Evolutionary conservation across 2,329 filamentous ascomycete genomes (phyloP).

Genomic region (Pseudocercospora pini-densiflorae): DNA sequence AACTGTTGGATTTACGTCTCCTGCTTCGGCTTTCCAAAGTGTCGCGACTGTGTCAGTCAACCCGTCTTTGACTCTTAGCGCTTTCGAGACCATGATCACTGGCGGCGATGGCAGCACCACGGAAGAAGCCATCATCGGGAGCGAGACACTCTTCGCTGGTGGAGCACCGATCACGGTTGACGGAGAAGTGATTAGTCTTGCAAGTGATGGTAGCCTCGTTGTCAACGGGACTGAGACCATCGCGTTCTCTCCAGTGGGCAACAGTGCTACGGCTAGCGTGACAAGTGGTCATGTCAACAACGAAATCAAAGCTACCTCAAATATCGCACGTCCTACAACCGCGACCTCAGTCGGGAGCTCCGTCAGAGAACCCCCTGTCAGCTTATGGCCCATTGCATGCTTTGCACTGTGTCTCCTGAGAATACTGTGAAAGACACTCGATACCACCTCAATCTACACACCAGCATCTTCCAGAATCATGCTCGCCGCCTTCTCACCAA

Average conservation of each 20-base stretch:
- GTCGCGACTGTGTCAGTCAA: background rate
- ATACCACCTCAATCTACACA: background rate
- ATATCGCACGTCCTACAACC: background rate
- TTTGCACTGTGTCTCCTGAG: no score
- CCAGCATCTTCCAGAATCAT: slow-evolving; percentile 25
- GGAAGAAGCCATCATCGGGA: background rate
- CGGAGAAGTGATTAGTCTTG: background rate
- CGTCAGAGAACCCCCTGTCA: no score
- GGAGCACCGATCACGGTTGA: slow-evolving; percentile 1
- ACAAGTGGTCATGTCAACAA: background rate
- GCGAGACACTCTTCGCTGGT: background rate
- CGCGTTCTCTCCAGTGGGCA: background rate
- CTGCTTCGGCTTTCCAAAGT: background rate
- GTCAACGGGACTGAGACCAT: background rate
- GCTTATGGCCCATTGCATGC: no score
- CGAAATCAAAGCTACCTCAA: background rate
- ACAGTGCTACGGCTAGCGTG: background rate
- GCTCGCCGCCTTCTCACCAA: slow-evolving; percentile 37
- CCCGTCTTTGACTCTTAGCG: background rate
- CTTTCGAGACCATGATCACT: background rate
- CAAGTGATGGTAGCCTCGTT: background rate
- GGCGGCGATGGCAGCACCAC: background rate
- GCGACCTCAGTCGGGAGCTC: background rate
- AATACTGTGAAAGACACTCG: background rate
- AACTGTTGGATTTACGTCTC: background rate